Evolutionary conservation across 2,329 filamentous ascomycete species (phyloP), one percentile per base, ranked within the genome.

Genomic region (Ceratocystiopsis minuta): DNA sequence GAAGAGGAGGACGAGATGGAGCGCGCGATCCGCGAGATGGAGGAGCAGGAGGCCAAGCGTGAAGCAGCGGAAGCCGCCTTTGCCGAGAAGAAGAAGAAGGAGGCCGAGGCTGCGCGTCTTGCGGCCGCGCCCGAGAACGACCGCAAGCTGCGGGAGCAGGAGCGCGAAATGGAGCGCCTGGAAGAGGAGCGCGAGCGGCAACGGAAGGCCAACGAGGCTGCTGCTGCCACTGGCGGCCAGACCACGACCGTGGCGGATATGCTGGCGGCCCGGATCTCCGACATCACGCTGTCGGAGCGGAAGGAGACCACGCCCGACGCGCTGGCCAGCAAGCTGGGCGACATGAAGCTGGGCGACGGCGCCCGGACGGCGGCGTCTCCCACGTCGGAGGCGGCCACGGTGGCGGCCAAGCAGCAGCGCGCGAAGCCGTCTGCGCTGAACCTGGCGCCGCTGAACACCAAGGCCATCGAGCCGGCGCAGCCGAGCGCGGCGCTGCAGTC

Each of bases 401-500:
- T 70, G 37, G 64, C 66, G 43, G 64, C 63, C 31, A 68, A 75
- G 52, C 86, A 85, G 61, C 75, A 65, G 43, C 63, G 61, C 36
- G 57, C 66, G 45, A 95, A 94, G 69, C 88, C 90, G 39, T 77
- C 80, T 45, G 80, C 84, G 37, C 77, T 98, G 50, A 95, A 95
- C 62, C 70, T 96, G 48, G 75, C 86, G 43, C 71, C 71, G n/a
- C 62, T 80, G 43, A 92, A 81, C 48, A 85, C 77, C 52, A 93
- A 87, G 63, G 67, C 80, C 34, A 75, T 94, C 18, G 88, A 98
- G 64, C 81, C 88, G 41, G 78, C 85, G 41, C 87, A 95, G 61
- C 88, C 88, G 15, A 96, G 85, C 49, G 85, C 90, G 45, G 88
- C 87, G 47, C 80, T 98, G 57, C 87, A 93, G 60, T 82, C 88